Base-by-base conservation (phyloP, 2,329 filamentous ascomycete species). In the Pseudogymnoascus sp. region DNA sequence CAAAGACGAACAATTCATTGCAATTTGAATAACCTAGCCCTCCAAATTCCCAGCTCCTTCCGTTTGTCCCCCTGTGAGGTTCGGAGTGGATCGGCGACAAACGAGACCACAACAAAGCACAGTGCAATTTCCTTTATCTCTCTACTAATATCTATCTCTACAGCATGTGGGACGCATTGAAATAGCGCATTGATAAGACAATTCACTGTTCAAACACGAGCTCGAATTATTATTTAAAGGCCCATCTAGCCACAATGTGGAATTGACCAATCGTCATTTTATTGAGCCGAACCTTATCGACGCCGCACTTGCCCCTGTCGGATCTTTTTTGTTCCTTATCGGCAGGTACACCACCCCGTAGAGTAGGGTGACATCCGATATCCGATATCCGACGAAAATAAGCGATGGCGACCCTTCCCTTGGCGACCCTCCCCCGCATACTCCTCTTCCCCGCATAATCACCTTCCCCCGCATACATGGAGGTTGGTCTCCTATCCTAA, bases 391-490 rank as follows among this genome's bases (percentile, higher is more conserved):
- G 47, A 54, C 28, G 47, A 33, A 33, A 3, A 4, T 54, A 35
- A 28, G 47, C 47, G 47, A 54, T 41, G 16, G 38, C 18, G 38
- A 43, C 39, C 39, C 39, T 35, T 35, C 1, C 11, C 47, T 54
- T 54, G 47, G 47, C 47, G 28, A 35, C 47, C 43, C 47, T 54
- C 16, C 47, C 43, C 47, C 47, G 16, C 47, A 54, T 54, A 20
- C 8, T 30, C 8, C 28, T 33, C 28, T 54, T 35, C 47, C 47
- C 47, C 47, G 28, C 47, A 54, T 54, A 18, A 5, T 54, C 47
- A 33, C 25, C 28, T 33, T 3, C 25, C 43, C 47, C 16, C 8
- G 47, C 47, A 54, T 33, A 54, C 16, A 18, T 54, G 47, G 47
- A 54, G n/a, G 30, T 12, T 11, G 9, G 28, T 33, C 47, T 35